Conservation (phyloP, 2,329 filamentous ascomycete genomes). For the Bertia moriformis region DNA sequence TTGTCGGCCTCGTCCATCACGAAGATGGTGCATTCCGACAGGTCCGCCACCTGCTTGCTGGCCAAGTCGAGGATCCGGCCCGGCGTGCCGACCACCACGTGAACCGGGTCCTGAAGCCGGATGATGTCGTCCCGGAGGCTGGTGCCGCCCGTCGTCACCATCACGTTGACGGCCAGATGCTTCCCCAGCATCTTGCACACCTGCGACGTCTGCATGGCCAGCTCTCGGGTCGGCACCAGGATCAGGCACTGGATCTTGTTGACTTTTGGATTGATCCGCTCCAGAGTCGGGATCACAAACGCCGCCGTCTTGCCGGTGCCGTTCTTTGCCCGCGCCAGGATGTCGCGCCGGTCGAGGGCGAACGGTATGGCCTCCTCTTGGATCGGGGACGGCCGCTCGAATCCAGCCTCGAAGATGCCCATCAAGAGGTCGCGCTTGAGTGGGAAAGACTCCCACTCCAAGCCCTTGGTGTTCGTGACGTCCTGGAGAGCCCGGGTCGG, state of each 20-base stretch:
- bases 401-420: slow-evolving; percentile 98
- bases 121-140: slow-evolving; percentile 93
- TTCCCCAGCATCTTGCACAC: slow-evolving; percentile 98
- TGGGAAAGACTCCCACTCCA: slow-evolving; percentile 94
- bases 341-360: slow-evolving; percentile 83
- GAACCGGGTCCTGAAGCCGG: slow-evolving; percentile 81
- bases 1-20: slow-evolving; percentile 99
- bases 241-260: slow-evolving; percentile 94
- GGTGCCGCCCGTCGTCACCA: slow-evolving; percentile 96
- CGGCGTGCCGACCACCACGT: slow-evolving; percentile 94
- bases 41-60: slow-evolving; percentile 88
- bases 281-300: slow-evolving; percentile 87
- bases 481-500: slow-evolving; percentile 39
- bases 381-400: slow-evolving; percentile 95
- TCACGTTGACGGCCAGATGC: slow-evolving; percentile 92
- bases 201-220: slow-evolving; percentile 95
- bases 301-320: slow-evolving; percentile 97
- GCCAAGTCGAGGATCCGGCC: slow-evolving; percentile 92
- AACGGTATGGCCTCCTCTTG: slow-evolving; percentile 99
- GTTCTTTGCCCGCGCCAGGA: slow-evolving; percentile 93
- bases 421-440: slow-evolving; percentile 92
- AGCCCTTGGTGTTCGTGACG: slow-evolving; percentile 92
- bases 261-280: slow-evolving; percentile 92
- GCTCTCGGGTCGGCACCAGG: slow-evolving; percentile 86
- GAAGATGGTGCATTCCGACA: slow-evolving; percentile 92